phyloP scores from a whole-genome alignment of 441 rosid species.

The Mallotus japonicus region DNA sequence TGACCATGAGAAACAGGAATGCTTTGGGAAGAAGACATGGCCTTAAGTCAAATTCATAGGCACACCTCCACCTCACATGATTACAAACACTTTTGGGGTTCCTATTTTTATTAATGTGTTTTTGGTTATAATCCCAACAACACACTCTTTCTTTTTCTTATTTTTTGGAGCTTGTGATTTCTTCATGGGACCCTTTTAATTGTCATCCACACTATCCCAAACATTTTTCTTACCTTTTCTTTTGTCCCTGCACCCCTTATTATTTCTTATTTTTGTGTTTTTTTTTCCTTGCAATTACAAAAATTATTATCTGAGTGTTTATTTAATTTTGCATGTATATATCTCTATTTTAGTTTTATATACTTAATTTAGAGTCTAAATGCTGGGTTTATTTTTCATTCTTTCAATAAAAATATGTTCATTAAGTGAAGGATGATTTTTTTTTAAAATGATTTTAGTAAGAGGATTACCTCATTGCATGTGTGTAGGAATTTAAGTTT shows the following conservation, averaged over 20 bases:
- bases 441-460: too few relatives aligned
- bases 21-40: conserved; percentile 29
- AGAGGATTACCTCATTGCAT: too few relatives aligned
- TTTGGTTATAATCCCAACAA: conserved; percentile 10
- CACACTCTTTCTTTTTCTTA: too few relatives aligned
- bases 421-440: too few relatives aligned
- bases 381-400: too few relatives aligned
- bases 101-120: neutral
- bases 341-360: too few relatives aligned
- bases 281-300: too few relatives aligned
- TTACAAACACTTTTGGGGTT: conserved; percentile 3
- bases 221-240: neutral
- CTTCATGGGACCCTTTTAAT: conserved; percentile 16
- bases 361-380: too few relatives aligned
- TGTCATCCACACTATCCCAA: conserved; percentile 18
- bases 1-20: neutral
- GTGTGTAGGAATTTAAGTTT: too few relatives aligned
- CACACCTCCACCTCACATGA: conserved; percentile 12
- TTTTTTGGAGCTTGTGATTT: conserved; percentile 20
- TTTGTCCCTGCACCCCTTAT: neutral
- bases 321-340: too few relatives aligned
- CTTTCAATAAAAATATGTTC: too few relatives aligned
- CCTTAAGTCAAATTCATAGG: conserved; percentile 10
- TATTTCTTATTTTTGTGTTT: neutral
- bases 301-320: too few relatives aligned